These are phyloP conservation scores for Nakazawaea siamensis DNA, from an alignment of 805 yeast species.

Conservation along the genomic window DNA sequence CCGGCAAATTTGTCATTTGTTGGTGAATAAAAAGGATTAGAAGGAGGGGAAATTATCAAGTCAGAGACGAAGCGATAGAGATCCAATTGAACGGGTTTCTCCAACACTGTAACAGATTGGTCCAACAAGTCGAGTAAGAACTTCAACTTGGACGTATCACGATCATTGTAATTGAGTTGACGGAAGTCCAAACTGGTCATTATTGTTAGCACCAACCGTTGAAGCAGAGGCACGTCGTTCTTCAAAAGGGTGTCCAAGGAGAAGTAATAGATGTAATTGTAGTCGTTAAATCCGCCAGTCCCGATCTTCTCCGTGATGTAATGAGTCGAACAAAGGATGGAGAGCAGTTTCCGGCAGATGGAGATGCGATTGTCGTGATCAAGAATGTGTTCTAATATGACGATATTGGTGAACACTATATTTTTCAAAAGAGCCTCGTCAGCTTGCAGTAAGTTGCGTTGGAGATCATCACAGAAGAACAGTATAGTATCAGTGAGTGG, in stretches of 20 bases:
- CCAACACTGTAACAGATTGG: constrained; percentile 24
- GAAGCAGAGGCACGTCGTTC: constrained; percentile 18
- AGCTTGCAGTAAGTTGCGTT: constrained; percentile 9
- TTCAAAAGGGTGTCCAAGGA: constrained; percentile 33
- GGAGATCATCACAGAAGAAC: not conserved
- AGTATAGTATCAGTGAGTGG: constrained; percentile 8
- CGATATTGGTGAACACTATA: constrained; percentile 15
- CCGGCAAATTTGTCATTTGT: constrained; percentile 16
- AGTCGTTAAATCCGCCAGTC: constrained; percentile 56
- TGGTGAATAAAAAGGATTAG: constrained; percentile 13
- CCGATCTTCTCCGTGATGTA: constrained; percentile 47
- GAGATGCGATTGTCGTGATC: too few species aligned
- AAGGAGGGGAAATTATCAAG: constrained; percentile 16
- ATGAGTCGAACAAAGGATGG: too few species aligned
- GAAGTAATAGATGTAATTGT: constrained; percentile 49
- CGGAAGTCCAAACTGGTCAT: constrained; percentile 16
- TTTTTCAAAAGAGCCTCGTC: constrained; percentile 8
- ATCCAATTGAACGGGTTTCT: constrained; percentile 14
- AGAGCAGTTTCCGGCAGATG: not conserved
- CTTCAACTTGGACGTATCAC: constrained; percentile 30
- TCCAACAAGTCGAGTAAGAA: constrained; percentile 42
- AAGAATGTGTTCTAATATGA: constrained; percentile 12
- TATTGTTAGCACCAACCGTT: constrained; percentile 22
- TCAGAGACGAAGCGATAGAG: constrained; percentile 19
- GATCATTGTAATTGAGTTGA: constrained; percentile 21